Conservation (phyloP, 331 rosid species). For the Erythrophleum ivorense region DNA sequence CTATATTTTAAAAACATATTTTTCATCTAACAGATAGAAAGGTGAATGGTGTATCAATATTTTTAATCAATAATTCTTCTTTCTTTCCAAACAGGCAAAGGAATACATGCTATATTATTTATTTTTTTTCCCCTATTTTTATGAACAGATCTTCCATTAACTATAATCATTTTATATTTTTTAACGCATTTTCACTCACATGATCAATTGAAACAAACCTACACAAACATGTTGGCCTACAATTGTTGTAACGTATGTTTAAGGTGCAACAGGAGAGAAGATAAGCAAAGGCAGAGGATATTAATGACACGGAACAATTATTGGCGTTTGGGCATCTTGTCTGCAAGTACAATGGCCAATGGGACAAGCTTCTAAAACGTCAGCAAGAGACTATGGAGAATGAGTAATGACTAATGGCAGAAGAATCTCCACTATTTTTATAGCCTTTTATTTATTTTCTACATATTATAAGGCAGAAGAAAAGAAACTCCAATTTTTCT, state of each 20-base stretch:
- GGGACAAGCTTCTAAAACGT: conserved; percentile 70
- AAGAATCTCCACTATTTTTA: conserved; percentile 65
- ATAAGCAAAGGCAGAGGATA: conserved; percentile 37
- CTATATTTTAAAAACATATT: not conserved
- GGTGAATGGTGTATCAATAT: not conserved
- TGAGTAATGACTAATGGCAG: conserved; percentile 27
- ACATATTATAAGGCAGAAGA: conserved; percentile 36
- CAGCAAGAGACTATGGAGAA: conserved; percentile 56
- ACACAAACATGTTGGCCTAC: not conserved
- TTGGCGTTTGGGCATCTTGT: conserved; percentile 50
- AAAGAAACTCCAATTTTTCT: conserved; percentile 58
- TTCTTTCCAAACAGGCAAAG: not conserved
- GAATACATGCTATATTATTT: not conserved
- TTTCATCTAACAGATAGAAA: not conserved
- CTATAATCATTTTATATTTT: not conserved
- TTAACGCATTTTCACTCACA: not conserved
- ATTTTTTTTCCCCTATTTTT: not conserved
- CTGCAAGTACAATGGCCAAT: conserved; percentile 43
- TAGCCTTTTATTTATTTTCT: conserved; percentile 46
- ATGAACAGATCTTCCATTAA: conserved; percentile 1
- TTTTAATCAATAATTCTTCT: not conserved
- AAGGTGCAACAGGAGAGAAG: conserved; percentile 22
- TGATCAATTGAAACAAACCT: not conserved
- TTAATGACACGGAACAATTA: conserved; percentile 52
- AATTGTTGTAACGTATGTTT: not conserved